Conservation (phyloP, 495 filamentous ascomycete species). For the Penicillium angulare region DNA sequence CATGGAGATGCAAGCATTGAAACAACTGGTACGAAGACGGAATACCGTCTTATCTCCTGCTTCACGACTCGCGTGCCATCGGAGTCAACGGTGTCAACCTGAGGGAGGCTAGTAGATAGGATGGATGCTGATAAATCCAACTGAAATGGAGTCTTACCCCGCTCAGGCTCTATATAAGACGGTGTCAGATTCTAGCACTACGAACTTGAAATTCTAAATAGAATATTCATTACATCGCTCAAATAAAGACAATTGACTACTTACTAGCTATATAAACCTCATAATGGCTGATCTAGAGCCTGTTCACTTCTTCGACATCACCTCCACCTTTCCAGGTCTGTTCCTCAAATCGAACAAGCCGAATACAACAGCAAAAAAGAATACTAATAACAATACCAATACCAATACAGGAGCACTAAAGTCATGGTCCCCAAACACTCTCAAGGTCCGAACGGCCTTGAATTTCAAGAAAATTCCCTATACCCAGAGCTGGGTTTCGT, state of each 20-base stretch:
- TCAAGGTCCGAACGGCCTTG: constrained; percentile 35
- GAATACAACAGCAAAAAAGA: too few species aligned
- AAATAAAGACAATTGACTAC: too few species aligned
- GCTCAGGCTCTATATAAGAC: not conserved
- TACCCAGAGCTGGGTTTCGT: constrained; percentile 42
- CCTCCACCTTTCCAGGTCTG: constrained; percentile 32
- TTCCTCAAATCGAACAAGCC: not conserved
- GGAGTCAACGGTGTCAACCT: too few species aligned
- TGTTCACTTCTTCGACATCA: constrained; percentile 42
- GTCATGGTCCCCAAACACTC: constrained; percentile 43
- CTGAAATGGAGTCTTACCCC: not conserved
- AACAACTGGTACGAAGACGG: too few species aligned
- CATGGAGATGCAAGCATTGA: too few species aligned
- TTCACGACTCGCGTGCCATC: too few species aligned
- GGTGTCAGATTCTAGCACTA: too few species aligned
- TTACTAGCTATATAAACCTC: too few species aligned
- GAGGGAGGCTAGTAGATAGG: too few species aligned
- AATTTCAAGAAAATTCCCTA: constrained; percentile 44
- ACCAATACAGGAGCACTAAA: constrained; percentile 30
- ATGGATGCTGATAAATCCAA: not conserved
- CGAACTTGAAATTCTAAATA: too few species aligned
- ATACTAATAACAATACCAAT: constrained; percentile 3
- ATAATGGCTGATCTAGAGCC: constrained; percentile 29
- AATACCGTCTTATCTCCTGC: too few species aligned
- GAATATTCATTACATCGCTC: too few species aligned